Percentiles rank a stretch among this genome's conserved stretches.
These are phyloP conservation scores for Fomitopsis pulvina DNA, from an alignment of 768 basidiomycete genomes.

Conservation along the genomic window DNA sequence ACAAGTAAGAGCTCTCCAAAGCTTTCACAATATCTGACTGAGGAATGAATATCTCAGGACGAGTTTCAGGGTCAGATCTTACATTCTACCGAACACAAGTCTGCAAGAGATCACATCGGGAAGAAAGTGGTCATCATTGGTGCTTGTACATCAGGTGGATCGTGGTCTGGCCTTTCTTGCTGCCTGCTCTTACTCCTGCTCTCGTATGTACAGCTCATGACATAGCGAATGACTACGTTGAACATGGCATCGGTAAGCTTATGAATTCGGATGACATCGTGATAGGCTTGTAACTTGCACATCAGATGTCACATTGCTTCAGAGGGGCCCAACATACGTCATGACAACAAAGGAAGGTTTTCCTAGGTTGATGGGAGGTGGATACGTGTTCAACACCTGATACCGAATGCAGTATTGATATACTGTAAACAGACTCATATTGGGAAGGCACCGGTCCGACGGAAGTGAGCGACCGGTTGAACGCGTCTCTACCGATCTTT, in stretches of 20 bases:
- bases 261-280: background rate
- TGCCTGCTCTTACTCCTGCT: background rate
- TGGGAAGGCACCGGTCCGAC: constrained; percentile 39
- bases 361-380: constrained; percentile 24
- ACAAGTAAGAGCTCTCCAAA: background rate
- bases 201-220: constrained; percentile 34
- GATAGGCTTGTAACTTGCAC: too few relatives aligned
- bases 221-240: constrained; percentile 40
- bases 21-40: background rate
- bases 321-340: constrained; percentile 46
- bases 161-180: background rate
- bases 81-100: constrained; percentile 52
- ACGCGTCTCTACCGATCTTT: constrained; percentile 38
- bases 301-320: constrained; percentile 55
- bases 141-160: constrained; percentile 49
- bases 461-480: constrained; percentile 50
- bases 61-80: constrained; percentile 55
- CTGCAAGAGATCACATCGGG: constrained; percentile 49
- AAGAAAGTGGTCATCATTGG: constrained; percentile 72
- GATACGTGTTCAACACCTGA: too few relatives aligned
- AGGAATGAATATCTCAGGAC: constrained; percentile 27
- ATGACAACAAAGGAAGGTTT: constrained; percentile 33
- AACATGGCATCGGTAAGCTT: constrained; percentile 37
- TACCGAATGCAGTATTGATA: too few relatives aligned
- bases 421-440: constrained; percentile 26